Evolutionary conservation across 768 basidiomycete genomes (phyloP).

Genomic region (Leccinum rimulosum): DNA sequence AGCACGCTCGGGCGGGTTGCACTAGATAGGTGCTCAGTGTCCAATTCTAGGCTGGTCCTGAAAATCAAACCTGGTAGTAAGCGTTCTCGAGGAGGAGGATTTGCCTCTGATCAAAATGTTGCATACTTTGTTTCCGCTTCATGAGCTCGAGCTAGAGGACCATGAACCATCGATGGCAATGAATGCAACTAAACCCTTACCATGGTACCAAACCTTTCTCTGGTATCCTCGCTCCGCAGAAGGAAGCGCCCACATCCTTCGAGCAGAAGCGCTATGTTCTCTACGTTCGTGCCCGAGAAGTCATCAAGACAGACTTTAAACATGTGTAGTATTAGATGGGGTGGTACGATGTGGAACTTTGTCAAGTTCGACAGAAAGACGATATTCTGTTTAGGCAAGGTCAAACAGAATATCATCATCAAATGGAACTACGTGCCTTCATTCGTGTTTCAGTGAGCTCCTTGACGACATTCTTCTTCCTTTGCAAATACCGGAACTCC

Average conservation of each 20-base stretch:
- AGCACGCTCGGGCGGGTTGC: conserved; percentile 93
- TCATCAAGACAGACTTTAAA: conserved; percentile 98
- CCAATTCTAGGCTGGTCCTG: not conserved
- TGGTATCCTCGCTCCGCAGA: conserved; percentile 82
- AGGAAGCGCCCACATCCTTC: conserved; percentile 95
- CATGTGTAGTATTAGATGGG: conserved; percentile 90
- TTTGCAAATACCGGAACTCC: conserved; percentile 92
- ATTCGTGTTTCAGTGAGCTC: conserved; percentile 83
- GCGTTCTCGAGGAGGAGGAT: conserved; percentile 92
- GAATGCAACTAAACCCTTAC: conserved; percentile 37
- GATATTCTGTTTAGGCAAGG: conserved; percentile 61
- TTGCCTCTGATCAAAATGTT: conserved; percentile 91
- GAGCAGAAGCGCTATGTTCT: conserved; percentile 86
- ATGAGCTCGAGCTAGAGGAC: conserved; percentile 78
- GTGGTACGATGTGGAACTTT: conserved; percentile 91
- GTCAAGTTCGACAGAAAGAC: conserved; percentile 87
- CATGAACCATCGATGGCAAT: conserved; percentile 7
- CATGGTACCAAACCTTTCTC: conserved; percentile 85
- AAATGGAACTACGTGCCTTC: conserved; percentile 51
- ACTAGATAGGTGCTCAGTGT: conserved; percentile 46
- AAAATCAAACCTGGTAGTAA: conserved; percentile 78
- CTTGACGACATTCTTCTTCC: conserved; percentile 89
- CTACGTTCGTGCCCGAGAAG: conserved; percentile 88
- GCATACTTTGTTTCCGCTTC: conserved; percentile 90
- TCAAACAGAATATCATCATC: not conserved